phyloP scores from a whole-genome alignment of 257 asterid species.

The Scutellaria baicalensis region DNA sequence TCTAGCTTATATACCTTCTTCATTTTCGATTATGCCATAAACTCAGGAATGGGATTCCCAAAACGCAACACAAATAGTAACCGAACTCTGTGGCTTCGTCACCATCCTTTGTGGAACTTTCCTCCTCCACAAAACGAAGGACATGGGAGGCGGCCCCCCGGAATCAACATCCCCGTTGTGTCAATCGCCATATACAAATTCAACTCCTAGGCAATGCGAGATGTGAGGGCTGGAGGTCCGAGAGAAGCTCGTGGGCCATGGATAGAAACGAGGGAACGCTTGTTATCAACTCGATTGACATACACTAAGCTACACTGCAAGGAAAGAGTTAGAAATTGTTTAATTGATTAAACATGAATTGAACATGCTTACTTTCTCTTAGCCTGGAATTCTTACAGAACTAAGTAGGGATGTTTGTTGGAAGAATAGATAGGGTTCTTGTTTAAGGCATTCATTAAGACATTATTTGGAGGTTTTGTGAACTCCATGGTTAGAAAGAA shows the following conservation, averaged over 20 bases:
- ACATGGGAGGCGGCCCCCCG: conserved; percentile 51
- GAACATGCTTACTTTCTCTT: no score
- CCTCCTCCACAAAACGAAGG: conserved; percentile 77
- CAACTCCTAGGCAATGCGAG: neutral
- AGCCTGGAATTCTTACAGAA: no score
- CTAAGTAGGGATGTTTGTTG: neutral
- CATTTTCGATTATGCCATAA: neutral
- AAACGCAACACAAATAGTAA: conserved; percentile 39
- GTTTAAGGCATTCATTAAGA: no score
- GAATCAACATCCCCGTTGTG: conserved; percentile 9
- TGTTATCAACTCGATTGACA: neutral
- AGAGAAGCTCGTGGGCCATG: neutral
- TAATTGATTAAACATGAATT: neutral
- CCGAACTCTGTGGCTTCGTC: conserved; percentile 63
- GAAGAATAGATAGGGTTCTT: no score
- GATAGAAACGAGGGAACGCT: neutral
- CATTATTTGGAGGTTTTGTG: neutral
- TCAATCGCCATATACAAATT: neutral
- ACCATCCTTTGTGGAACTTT: conserved; percentile 72
- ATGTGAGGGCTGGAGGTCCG: neutral
- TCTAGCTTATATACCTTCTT: neutral
- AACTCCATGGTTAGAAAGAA: neutral
- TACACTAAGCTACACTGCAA: neutral
- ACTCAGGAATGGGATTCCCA: conserved; percentile 64
- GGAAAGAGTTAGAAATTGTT: no score